Base-by-base conservation (phyloP, 2,329 filamentous ascomycete genomes). In the Talaromyces amestolkiae region DNA sequence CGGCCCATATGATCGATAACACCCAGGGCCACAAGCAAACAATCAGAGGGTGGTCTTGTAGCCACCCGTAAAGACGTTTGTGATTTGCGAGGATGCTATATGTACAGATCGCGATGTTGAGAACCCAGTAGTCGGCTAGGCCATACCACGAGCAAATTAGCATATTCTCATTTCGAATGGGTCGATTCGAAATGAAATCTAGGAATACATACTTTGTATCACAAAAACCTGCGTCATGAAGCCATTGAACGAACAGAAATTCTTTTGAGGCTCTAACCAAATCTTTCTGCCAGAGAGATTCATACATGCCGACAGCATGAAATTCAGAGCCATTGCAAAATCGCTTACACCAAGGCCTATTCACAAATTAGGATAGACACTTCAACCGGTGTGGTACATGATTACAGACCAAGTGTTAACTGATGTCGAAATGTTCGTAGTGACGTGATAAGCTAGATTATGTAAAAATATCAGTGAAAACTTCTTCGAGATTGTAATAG, bases 211-310 rank as follows among this genome's bases (percentile, higher is more conserved):
- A 56, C 61, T 63, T 56, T 63, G 61, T 43, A 63, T 63, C 49
- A 63, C 61, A 56, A 63, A 63, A n/a, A 63, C 61, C 35, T 63
- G 61, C 22, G 61, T 63, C 49, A 63, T 54, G 49, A 63, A 63
- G 22, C 61, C 61, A 35, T 63, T 63, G 27, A 56, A 54, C 4
- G 47, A 54, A 45, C 61, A 63, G n/a, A 63, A 63, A 11, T n/a
- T 33, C 19, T 63, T 41, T 22, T 41, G 61, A 22, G 61, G 51
- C 47, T 63, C 61, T 8, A 35, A 6, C 61, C 61, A 63, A n/a
- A 63, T 63, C 35, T 63, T 56, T 22, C 37, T 54, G 11, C 61
- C 61, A 5, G 61, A 56, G 24, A 63, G 37, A 45, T 63, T 56
- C 47, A 56, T 54, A 56, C 47, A 54, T 17, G 61, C 41, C 49